A percentile compares a stretch with the other conserved stretches of the same genome.
Conservation (phyloP, 2,329 filamentous ascomycete species). For the Cytospora leucostoma region DNA sequence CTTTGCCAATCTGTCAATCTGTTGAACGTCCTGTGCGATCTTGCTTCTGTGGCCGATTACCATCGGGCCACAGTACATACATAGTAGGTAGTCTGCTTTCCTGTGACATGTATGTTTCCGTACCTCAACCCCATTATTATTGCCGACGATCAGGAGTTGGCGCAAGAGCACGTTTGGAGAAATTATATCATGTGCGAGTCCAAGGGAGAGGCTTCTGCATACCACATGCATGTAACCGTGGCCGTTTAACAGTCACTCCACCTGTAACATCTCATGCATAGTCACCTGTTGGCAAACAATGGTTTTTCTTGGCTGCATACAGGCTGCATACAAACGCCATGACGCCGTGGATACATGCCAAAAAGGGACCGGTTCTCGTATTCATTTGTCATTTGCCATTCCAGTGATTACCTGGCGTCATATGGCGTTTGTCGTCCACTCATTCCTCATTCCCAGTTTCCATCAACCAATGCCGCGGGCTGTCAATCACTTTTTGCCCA, state of each 20-base stretch:
- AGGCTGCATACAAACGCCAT: not conserved
- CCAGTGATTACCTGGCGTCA: not conserved
- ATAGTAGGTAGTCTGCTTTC: too few relatives aligned
- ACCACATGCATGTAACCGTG: too few relatives aligned
- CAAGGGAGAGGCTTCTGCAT: not conserved
- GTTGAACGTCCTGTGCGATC: slow-evolving; percentile 5
- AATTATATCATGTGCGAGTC: not conserved
- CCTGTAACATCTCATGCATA: not conserved
- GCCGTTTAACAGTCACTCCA: not conserved
- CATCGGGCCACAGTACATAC: too few relatives aligned
- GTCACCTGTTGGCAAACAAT: not conserved
- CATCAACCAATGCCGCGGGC: not conserved
- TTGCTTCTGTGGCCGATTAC: too few relatives aligned
- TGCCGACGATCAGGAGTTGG: not conserved
- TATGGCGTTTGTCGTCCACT: not conserved
- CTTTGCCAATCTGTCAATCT: not conserved
- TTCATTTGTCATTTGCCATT: not conserved
- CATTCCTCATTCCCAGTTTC: not conserved
- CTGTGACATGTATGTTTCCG: too few relatives aligned
- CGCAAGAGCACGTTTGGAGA: too few relatives aligned
- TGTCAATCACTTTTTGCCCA: not conserved
- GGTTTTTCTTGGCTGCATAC: not conserved
- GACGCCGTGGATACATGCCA: not conserved
- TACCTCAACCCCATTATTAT: too few relatives aligned
- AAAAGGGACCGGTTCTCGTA: not conserved